Evolutionary conservation across 2,329 filamentous ascomycete genomes (phyloP).

Genomic region (Scedosporium aurantiacum): DNA sequence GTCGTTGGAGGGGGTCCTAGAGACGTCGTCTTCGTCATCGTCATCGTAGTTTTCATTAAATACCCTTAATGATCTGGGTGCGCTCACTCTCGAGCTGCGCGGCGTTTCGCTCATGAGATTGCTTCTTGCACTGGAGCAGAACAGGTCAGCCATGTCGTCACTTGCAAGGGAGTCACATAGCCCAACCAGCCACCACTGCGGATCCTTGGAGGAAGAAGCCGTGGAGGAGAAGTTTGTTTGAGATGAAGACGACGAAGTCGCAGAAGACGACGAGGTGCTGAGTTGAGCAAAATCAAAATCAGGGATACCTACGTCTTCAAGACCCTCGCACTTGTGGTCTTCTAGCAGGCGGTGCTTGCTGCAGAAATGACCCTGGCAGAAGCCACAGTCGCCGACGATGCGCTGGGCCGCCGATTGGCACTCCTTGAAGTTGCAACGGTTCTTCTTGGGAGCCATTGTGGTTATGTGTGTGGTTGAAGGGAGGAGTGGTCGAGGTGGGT

Average conservation of each 20-base stretch:
- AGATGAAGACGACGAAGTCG: constrained; percentile 12
- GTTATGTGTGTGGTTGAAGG: constrained; percentile 4
- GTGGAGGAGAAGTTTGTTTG: not conserved
- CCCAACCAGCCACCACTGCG: constrained; percentile 28
- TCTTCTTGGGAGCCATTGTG: constrained; percentile 61
- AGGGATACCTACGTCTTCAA: constrained; percentile 63
- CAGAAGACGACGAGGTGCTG: not conserved
- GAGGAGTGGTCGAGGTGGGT: not conserved
- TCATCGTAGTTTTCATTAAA: constrained; percentile 37
- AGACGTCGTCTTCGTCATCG: constrained; percentile 1
- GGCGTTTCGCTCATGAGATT: constrained; percentile 87
- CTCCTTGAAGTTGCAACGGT: constrained; percentile 77
- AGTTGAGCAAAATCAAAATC: constrained; percentile 1
- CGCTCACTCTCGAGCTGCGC: constrained; percentile 86
- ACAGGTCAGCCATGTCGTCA: constrained; percentile 25
- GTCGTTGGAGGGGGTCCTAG: not conserved
- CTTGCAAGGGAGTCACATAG: constrained; percentile 21
- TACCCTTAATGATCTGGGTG: constrained; percentile 86
- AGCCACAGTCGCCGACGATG: constrained; percentile 92
- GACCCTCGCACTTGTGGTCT: constrained; percentile 81
- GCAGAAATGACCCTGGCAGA: constrained; percentile 90
- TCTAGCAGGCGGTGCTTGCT: constrained; percentile 89
- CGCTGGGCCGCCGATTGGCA: constrained; percentile 82
- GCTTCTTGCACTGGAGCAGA: constrained; percentile 70
- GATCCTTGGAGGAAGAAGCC: constrained; percentile 16